These are phyloP conservation scores for Yamadazyma trypodendri DNA, from an alignment of 1,139 yeast species.

Conservation along the genomic window DNA sequence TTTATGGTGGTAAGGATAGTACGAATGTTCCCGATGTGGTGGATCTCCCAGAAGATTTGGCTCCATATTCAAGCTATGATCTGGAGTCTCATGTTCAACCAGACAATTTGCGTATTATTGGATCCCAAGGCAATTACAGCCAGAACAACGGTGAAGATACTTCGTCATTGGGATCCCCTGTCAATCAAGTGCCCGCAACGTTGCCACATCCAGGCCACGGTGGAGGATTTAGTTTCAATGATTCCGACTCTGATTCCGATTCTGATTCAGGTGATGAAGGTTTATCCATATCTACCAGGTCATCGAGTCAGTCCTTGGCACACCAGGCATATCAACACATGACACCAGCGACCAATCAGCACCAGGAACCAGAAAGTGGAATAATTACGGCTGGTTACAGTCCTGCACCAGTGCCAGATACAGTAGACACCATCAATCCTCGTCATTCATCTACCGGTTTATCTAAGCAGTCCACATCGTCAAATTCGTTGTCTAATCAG, in stretches of 20 bases:
- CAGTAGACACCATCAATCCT: slow-evolving; percentile 32
- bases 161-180: slow-evolving; percentile 5
- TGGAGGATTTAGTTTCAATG: slow-evolving; percentile 15
- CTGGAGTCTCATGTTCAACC: slow-evolving; percentile 29
- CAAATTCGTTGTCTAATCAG: slow-evolving; percentile 35
- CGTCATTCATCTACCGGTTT: slow-evolving; percentile 36
- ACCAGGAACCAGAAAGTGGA: slow-evolving; percentile 4
- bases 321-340: slow-evolving; percentile 39
- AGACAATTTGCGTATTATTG: slow-evolving; percentile 22
- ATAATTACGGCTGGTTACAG: slow-evolving; percentile 16
- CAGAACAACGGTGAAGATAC: slow-evolving; percentile 11
- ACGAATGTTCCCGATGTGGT: slow-evolving; percentile 38
- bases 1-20: slow-evolving; percentile 27
- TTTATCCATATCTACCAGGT: slow-evolving; percentile 39
- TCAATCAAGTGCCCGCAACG: slow-evolving; percentile 4
- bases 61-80: slow-evolving; percentile 42
- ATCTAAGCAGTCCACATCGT: slow-evolving; percentile 42
- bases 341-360: slow-evolving; percentile 17
- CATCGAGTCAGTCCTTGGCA: slow-evolving; percentile 47
- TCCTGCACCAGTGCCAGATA: slow-evolving; percentile 28
- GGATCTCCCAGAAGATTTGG: slow-evolving; percentile 46
- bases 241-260: slow-evolving; percentile 19
- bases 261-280: slow-evolving; percentile 32
- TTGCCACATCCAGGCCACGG: slow-evolving; percentile 9
- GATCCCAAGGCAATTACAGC: slow-evolving; percentile 17